These are phyloP conservation scores for Pythium aristosporum DNA, from an alignment of 352 stramenopile species.

Conservation along the genomic window DNA sequence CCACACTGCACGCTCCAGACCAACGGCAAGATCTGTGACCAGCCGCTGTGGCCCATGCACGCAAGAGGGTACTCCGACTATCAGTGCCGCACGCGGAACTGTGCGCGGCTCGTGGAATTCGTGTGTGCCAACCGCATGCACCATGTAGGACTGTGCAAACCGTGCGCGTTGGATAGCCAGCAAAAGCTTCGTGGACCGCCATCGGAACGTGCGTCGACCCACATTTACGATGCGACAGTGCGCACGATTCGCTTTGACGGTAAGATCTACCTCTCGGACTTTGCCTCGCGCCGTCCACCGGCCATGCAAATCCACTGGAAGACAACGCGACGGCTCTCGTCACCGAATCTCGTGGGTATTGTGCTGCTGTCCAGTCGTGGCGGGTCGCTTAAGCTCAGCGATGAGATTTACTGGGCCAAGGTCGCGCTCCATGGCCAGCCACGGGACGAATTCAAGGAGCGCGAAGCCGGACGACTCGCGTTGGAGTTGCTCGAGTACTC, in stretches of 20 bases:
- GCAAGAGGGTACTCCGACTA: constrained; percentile 14
- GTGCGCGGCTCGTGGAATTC: constrained; percentile 47
- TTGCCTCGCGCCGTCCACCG: constrained; percentile 60
- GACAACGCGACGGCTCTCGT: constrained; percentile 74
- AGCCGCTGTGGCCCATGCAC: constrained; percentile 60
- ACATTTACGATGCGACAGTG: constrained; percentile 78
- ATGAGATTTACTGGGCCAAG: constrained; percentile 78
- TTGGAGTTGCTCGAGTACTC: constrained; percentile 75
- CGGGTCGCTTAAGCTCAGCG: constrained; percentile 40
- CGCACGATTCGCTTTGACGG: constrained; percentile 53
- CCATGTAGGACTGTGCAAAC: constrained; percentile 54
- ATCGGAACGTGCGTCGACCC: constrained; percentile 61
- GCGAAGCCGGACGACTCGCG: constrained; percentile 55
- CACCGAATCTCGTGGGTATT: constrained; percentile 81
- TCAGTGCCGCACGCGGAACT: constrained; percentile 54
- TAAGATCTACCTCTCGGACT: constrained; percentile 55
- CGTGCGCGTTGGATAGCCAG: constrained; percentile 51
- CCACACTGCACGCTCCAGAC: constrained; percentile 63
- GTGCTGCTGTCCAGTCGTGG: constrained; percentile 56
- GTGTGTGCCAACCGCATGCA: constrained; percentile 62
- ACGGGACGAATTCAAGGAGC: constrained; percentile 60
- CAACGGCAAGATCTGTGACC: constrained; percentile 61
- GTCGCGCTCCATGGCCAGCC: constrained; percentile 69
- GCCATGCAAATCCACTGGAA: constrained; percentile 71
- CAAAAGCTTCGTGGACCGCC: constrained; percentile 53